Evolutionary conservation across 2,329 filamentous ascomycete genomes (phyloP), one percentile per base, ranked within the genome.

Genomic region (Cordyceps farinosa): DNA sequence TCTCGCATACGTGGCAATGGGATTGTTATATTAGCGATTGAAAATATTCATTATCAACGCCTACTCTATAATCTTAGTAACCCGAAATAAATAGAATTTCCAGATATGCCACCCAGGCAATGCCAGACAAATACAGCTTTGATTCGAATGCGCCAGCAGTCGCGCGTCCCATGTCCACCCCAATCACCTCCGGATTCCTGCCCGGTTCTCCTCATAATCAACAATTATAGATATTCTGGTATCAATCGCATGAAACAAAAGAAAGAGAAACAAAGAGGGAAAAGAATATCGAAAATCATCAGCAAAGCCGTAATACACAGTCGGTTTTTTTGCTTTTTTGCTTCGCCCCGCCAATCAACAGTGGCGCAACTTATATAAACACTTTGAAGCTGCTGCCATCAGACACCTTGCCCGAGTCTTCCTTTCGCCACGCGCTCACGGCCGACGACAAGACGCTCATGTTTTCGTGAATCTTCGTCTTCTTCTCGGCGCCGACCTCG

Each of bases 371-470:
- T 62, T 62, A 65, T 54, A 65, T 56, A 29, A 65, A 62, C 58
- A 62, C 63, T 48, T 65, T 65, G 53, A 65, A 65, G 38, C 63
- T 65, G 51, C 63, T 61, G n/a, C 42, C 42, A 3, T 62, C 40
- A 9, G 63, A 65, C 38, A 65, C 27, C 45, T 64, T 56, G 45
- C 63, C 63, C 1, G 63, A 65, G 11, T 64, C 44, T 44, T 60
- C 56, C 5, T 61, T 59, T 9, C 50, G 58, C 62, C 62, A 64
- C 17, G 55, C 40, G n/a, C 51, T 55, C 53, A 50, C 58, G 10
- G 48, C 53, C 22, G 52, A 30, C 11, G 58, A 57, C 17, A 62
- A 2, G 22, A 57, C 38, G 17, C 22, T 62, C 9, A 44, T 44
- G 40, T 51, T 61, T 52, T 60, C 40, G 30, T 56, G 45, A 7